These are phyloP conservation scores for Aureobasidium sp. DNA, from an alignment of 2,329 filamentous ascomycete genomes.

Conservation along the genomic window DNA sequence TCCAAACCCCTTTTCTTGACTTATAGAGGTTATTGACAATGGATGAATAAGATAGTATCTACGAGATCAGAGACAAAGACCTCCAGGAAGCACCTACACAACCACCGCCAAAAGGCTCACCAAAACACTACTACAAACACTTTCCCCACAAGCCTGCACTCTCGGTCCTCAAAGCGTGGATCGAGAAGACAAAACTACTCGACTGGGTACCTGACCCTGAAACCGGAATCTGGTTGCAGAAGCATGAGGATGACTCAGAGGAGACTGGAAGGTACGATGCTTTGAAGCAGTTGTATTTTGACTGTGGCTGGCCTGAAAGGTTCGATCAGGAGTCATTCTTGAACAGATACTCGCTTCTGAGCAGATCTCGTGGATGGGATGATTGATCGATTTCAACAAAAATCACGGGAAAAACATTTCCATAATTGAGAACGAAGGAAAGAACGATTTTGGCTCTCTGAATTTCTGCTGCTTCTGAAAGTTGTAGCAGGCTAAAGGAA, in stretches of 20 bases:
- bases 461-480: too few relatives aligned
- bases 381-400: background rate
- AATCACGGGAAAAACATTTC: too few relatives aligned
- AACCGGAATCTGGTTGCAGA: background rate
- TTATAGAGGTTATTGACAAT: background rate
- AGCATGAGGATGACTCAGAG: background rate
- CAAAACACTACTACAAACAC: background rate
- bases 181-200: background rate
- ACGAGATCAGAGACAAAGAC: background rate
- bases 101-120: background rate
- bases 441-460: too few relatives aligned
- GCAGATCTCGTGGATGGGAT: background rate
- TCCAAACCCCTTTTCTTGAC: too few relatives aligned
- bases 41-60: background rate
- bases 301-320: background rate
- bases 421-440: too few relatives aligned
- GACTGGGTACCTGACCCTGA: background rate
- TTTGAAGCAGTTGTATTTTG: background rate
- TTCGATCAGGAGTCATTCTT: background rate
- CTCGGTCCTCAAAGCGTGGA: background rate
- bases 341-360: background rate
- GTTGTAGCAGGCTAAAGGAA: too few relatives aligned
- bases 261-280: background rate
- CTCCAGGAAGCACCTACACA: background rate
- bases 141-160: background rate